Conservation (phyloP, 1,284 basidiomycete genomes). For the Tetrapyrgos nigripes region DNA sequence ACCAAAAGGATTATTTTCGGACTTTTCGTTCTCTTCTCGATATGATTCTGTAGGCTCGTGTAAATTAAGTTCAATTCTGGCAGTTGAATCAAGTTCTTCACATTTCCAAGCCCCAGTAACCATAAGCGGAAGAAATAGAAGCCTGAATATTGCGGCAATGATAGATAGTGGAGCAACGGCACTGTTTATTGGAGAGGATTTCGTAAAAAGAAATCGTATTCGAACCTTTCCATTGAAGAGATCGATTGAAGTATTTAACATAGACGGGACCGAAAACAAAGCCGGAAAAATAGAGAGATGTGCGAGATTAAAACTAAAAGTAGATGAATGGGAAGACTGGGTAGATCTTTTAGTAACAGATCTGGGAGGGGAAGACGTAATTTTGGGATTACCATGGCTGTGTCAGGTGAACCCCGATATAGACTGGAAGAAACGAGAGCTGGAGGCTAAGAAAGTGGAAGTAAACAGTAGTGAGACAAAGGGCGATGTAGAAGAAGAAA, state of each 20-base stretch:
- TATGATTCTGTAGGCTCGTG: no score
- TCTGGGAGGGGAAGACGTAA: background rate
- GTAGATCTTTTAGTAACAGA: background rate
- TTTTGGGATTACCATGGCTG: background rate
- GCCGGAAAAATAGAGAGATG: background rate
- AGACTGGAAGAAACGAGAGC: background rate
- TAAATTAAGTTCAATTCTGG: no score
- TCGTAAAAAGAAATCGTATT: background rate
- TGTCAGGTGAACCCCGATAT: background rate
- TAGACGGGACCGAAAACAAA: background rate
- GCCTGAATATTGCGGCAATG: no score
- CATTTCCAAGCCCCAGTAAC: no score
- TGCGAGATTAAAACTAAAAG: background rate
- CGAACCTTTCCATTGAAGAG: background rate
- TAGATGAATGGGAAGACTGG: background rate
- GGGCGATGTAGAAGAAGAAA: no score
- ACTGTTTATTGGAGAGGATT: background rate
- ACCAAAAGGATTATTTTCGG: no score
- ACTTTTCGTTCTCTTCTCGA: no score
- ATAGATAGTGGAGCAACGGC: conserved; percentile 6
- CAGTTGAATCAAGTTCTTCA: no score
- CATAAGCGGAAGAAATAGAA: no score
- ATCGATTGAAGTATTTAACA: background rate
- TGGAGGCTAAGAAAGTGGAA: background rate
- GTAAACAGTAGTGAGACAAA: no score